A percentile compares a stretch with the other conserved stretches of the same genome.
phyloP scores from a whole-genome alignment of 768 basidiomycete genomes.

The Hebeloma cylindrosporum region DNA sequence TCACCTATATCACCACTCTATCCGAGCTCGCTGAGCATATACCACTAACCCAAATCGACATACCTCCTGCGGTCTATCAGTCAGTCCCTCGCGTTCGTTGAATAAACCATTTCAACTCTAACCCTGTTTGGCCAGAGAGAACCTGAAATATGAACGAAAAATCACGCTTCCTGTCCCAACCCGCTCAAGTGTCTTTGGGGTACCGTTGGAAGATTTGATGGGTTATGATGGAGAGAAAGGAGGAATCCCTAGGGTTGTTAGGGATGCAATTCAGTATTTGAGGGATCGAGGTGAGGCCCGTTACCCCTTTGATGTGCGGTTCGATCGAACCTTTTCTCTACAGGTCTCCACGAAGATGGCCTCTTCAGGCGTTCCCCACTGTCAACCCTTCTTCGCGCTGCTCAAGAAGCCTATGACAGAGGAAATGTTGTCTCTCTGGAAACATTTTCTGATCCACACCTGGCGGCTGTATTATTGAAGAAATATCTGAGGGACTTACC shows the following conservation, averaged over 20 bases:
- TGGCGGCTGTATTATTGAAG: conserved; percentile 84
- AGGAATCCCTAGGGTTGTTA: conserved; percentile 77
- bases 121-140: conserved; percentile 55
- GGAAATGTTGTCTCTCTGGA: conserved; percentile 72
- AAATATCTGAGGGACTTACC: conserved; percentile 83
- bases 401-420: conserved; percentile 82
- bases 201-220: conserved; percentile 82
- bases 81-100: conserved; percentile 35
- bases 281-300: conserved; percentile 52
- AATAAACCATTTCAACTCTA: background rate
- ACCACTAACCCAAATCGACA: conserved; percentile 85
- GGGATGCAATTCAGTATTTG: conserved; percentile 71
- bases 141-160: conserved; percentile 68
- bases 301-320: background rate
- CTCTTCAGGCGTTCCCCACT: conserved; percentile 82
- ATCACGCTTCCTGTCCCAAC: conserved; percentile 65
- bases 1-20: conserved; percentile 72
- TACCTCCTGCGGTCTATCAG: conserved; percentile 82
- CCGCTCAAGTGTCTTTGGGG: conserved; percentile 71
- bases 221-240: conserved; percentile 82
- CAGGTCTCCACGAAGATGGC: conserved; percentile 71
- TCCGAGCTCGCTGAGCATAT: conserved; percentile 76
- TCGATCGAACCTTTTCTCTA: conserved; percentile 14
- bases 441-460: conserved; percentile 74
- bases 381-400: conserved; percentile 66